Percentiles rank a stretch among this genome's conserved stretches.
phyloP scores from a whole-genome alignment of 2,329 filamentous ascomycete genomes.

The Ramularia collo-cygni region DNA sequence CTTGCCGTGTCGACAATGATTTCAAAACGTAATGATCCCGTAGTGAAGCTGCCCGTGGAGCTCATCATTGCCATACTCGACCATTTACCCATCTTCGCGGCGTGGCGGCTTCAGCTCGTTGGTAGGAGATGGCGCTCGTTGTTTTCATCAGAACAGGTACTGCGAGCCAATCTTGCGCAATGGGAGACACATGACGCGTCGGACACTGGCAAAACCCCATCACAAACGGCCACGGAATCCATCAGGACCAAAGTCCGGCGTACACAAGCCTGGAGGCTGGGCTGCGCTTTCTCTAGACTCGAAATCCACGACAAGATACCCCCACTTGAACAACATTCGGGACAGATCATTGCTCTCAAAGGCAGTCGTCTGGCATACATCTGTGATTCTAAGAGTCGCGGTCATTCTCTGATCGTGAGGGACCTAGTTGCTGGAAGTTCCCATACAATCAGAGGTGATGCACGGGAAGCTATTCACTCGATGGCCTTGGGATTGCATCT shows the following conservation, averaged over 20 bases:
- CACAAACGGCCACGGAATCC: background rate
- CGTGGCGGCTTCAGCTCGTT: constrained; percentile 29
- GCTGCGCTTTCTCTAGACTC: constrained; percentile 12
- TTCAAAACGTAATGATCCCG: constrained; percentile 25
- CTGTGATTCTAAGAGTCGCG: constrained; percentile 1
- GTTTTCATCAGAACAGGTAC: constrained; percentile 21
- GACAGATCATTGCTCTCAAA: constrained; percentile 5
- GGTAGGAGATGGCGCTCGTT: constrained; percentile 28
- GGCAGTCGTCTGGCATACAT: constrained; percentile 14
- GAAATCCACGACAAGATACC: too few species aligned
- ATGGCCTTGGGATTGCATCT: constrained; percentile 8
- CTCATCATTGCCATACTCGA: constrained; percentile 31
- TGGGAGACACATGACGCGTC: constrained; percentile 9
- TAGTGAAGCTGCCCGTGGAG: constrained; percentile 33
- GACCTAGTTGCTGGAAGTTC: constrained; percentile 7
- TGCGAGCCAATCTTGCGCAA: constrained; percentile 5
- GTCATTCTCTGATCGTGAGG: constrained; percentile 8
- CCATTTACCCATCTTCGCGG: constrained; percentile 18
- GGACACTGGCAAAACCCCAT: constrained; percentile 4
- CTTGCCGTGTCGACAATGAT: constrained; percentile 6
- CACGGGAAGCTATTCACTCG: constrained; percentile 11
- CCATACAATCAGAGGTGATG: constrained; percentile 6
- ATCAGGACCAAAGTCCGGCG: constrained; percentile 8
- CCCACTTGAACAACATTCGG: background rate
- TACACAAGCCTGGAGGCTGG: constrained; percentile 13